These are phyloP conservation scores for Fusarium acutatum DNA, from an alignment of 2,329 filamentous ascomycete genomes.

Conservation along the genomic window DNA sequence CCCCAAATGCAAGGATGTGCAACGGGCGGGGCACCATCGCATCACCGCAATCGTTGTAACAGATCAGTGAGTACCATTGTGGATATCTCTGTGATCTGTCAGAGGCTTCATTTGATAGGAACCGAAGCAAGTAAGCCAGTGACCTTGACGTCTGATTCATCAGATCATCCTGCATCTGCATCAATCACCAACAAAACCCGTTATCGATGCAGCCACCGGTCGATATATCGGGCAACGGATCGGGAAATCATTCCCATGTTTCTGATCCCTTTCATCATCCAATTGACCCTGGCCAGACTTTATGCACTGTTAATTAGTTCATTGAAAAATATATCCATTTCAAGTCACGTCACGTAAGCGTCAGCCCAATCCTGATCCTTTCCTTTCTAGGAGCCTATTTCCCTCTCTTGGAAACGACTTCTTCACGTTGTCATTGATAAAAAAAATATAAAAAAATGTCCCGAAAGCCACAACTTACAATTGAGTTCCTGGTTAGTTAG, in stretches of 20 bases:
- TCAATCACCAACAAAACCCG: background rate
- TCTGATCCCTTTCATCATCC: background rate
- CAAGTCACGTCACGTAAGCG: constrained; percentile 32
- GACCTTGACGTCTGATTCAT: constrained; percentile 24
- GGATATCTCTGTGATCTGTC: constrained; percentile 1
- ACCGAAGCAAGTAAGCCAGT: background rate
- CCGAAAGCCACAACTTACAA: constrained; percentile 14
- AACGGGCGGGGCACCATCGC: background rate
- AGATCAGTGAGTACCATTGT: constrained; percentile 1
- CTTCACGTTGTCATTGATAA: constrained; percentile 25
- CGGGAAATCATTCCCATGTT: constrained; percentile 19
- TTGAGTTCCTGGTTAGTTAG: constrained; percentile 23
- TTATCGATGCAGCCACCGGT: constrained; percentile 5
- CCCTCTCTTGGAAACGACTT: background rate
- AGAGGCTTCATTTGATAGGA: constrained; percentile 29
- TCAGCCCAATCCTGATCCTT: constrained; percentile 28
- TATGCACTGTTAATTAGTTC: constrained; percentile 1
- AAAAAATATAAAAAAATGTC: background rate
- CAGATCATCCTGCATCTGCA: constrained; percentile 22
- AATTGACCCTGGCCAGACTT: background rate
- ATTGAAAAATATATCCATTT: background rate
- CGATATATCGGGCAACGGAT: constrained; percentile 30
- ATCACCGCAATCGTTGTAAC: constrained; percentile 8
- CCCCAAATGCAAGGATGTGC: constrained; percentile 15
- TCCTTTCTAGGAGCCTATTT: background rate